Conservation (phyloP, 1,139 yeast species). For the Lodderomyces orthopsilosis region DNA sequence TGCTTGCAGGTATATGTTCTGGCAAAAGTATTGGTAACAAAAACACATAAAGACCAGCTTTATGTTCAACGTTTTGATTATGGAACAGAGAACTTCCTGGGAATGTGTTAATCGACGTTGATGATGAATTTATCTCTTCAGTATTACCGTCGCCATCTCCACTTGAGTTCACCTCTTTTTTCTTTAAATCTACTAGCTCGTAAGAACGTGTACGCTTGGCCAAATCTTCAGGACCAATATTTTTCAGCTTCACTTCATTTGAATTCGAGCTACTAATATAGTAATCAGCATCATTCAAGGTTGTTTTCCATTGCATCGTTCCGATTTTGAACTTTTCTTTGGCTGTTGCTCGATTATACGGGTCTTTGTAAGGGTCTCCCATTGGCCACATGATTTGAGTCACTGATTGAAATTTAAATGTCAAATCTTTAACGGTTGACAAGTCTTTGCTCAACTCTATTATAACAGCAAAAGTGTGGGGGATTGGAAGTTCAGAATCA, state of each 20-base stretch:
- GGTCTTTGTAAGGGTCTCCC: conserved; percentile 54
- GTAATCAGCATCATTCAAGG: conserved; percentile 44
- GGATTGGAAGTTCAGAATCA: conserved; percentile 42
- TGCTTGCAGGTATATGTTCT: conserved; percentile 68
- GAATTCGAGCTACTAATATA: conserved; percentile 41
- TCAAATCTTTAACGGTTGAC: conserved; percentile 27
- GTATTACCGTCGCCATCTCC: background rate
- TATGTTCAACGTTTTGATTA: conserved; percentile 25
- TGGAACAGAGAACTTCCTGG: background rate
- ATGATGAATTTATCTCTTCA: conserved; percentile 3
- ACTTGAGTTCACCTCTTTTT: conserved; percentile 7
- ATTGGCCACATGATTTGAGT: conserved; percentile 52
- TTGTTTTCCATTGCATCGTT: conserved; percentile 45
- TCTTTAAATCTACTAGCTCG: conserved; percentile 22
- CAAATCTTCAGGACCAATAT: conserved; percentile 32
- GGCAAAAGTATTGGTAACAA: conserved; percentile 71
- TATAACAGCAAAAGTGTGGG: conserved; percentile 47
- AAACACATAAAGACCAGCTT: conserved; percentile 80
- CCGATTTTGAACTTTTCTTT: conserved; percentile 53
- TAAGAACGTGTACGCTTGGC: conserved; percentile 39
- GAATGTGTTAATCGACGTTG: conserved; percentile 1
- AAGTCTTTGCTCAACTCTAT: conserved; percentile 37
- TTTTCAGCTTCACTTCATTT: conserved; percentile 28
- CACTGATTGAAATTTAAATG: conserved; percentile 32
- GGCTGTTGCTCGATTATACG: conserved; percentile 38